These are phyloP conservation scores for Yarrowia sp. DNA, from an alignment of 805 yeast genomes.

Conservation along the genomic window DNA sequence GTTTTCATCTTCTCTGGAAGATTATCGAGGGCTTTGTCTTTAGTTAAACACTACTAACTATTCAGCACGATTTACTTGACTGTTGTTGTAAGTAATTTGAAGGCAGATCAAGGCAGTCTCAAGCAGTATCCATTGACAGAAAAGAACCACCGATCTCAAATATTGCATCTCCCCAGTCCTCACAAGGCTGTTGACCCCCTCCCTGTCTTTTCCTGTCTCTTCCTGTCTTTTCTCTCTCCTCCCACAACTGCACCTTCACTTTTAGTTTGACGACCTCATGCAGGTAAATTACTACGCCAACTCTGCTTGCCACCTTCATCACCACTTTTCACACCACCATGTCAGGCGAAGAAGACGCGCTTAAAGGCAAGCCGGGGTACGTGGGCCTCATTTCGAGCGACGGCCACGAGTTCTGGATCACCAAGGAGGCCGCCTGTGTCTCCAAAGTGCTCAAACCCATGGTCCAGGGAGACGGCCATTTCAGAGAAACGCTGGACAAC, in stretches of 20 bases:
- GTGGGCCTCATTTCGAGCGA: constrained; percentile 79
- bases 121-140: too few relatives aligned
- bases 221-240: too few relatives aligned
- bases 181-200: too few relatives aligned
- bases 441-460: constrained; percentile 68
- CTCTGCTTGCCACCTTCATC: not conserved
- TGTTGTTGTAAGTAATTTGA: too few relatives aligned
- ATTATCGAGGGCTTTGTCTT: too few relatives aligned
- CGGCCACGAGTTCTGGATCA: constrained; percentile 64
- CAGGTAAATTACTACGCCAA: constrained; percentile 5
- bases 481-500: constrained; percentile 66
- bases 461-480: constrained; percentile 51
- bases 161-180: too few relatives aligned
- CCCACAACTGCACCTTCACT: not conserved
- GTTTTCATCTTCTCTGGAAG: too few relatives aligned
- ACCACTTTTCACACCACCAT: not conserved
- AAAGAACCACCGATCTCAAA: too few relatives aligned
- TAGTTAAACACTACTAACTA: too few relatives aligned
- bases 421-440: constrained; percentile 77
- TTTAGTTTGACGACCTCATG: not conserved
- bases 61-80: too few relatives aligned
- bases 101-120: too few relatives aligned
- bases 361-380: constrained; percentile 45
- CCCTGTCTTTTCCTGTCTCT: too few relatives aligned
- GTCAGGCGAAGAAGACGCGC: not conserved